Base-by-base conservation (phyloP, 179 eudicot species). In the Silene noctiflora region DNA sequence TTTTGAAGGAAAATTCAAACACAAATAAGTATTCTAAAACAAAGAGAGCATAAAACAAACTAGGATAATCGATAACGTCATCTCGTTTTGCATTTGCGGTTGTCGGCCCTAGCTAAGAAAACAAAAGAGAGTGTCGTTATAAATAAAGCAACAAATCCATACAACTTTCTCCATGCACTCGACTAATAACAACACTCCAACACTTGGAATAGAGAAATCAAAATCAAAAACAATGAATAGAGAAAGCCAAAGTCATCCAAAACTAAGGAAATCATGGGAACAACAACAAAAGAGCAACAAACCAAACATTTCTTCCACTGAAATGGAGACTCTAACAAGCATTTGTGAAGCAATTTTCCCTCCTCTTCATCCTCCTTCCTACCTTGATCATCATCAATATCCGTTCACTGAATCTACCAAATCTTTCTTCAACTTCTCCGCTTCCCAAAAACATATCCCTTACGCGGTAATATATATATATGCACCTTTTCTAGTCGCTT, bases 391-490 rank as follows among this genome's bases (percentile, higher is more conserved):
- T 3, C 60, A 58, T 75, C 25, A 61, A 27, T 74, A 71, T 16
- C 72, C 55, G 51, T 25, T 77, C 58, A 63, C 78, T 48, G 31
- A 74, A 19, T 76, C 88, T 35, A 33, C 82, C 31, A 68, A 79
- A 17, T 72, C 73, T 29, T 89, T 84, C 81, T 85, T 77, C 81
- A 56, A 78, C 13, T 66, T 80, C 29, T 88, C 89, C n/a, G 91
- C 82, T 48, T 78, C 90, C 12, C 80, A 76, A 58, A 35, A 84
- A 56, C 83, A 87, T 51, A 35, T 89, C 68, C 87, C 90, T 69
- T 71, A 76, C 59, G 89, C 88, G 93, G 91, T 89, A 66, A 75
- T 67, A 27, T 25, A 29, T 29, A 29, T 29, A 1, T 29, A 12
- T 39, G 3, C 14, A 3, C 9, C 22, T 12, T 44, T 12, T 56